These are phyloP conservation scores for Albifimbria verrucaria DNA, from an alignment of 2,329 filamentous ascomycete genomes.

Conservation along the genomic window DNA sequence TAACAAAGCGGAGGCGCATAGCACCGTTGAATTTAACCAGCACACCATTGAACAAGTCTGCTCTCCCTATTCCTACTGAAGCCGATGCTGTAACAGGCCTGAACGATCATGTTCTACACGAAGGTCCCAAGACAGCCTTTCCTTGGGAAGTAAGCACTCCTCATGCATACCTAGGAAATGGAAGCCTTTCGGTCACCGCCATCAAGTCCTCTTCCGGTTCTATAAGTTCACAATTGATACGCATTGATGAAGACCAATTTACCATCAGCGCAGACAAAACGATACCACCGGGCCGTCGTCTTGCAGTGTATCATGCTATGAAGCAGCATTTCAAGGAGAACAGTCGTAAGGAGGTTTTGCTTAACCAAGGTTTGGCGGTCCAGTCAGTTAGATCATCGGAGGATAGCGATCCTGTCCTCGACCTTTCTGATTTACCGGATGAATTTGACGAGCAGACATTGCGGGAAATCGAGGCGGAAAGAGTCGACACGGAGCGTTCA, in stretches of 20 bases:
- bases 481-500: conserved; percentile 9
- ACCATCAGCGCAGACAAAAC: conserved; percentile 16
- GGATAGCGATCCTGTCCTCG: conserved; percentile 36
- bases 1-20: conserved; percentile 23
- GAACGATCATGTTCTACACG: neutral
- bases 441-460: conserved; percentile 52
- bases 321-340: conserved; percentile 35
- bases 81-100: conserved; percentile 13
- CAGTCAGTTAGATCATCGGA: conserved; percentile 14
- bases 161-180: conserved; percentile 33
- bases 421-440: conserved; percentile 24
- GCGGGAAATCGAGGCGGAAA: conserved; percentile 54
- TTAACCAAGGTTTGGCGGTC: conserved; percentile 3
- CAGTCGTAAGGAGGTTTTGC: conserved; percentile 9
- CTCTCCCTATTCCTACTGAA: conserved; percentile 20
- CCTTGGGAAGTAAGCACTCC: conserved; percentile 17
- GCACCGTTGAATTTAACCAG: conserved; percentile 20
- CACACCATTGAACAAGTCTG: conserved; percentile 10
- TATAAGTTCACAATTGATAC: conserved; percentile 19
- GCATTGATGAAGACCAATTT: conserved; percentile 21
- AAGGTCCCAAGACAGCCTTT: neutral
- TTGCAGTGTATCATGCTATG: conserved; percentile 39
- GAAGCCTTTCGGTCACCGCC: conserved; percentile 18
- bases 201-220: conserved; percentile 17
- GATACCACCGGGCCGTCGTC: conserved; percentile 39